Evolutionary conservation across 495 filamentous ascomycete species (phyloP), one percentile per base, ranked within the genome.

Genomic region (Podospora appendiculata): DNA sequence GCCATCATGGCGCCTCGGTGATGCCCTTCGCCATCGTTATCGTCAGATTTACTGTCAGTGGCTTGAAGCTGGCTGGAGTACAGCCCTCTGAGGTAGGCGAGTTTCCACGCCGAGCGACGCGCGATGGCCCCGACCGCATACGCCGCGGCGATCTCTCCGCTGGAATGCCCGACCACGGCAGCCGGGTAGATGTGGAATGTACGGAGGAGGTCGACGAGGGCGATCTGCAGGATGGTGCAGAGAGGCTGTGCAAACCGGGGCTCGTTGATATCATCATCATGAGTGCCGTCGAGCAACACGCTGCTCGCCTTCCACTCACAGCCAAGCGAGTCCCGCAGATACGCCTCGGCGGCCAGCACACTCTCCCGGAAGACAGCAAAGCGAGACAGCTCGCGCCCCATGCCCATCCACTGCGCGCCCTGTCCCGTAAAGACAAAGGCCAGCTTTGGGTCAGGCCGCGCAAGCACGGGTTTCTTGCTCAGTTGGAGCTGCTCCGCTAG

Each of bases 131-230:
- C 72, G 8, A 58, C 45, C 8, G 72, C 54, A 52, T 73, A 51
- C 8, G 65, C 67, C 0, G 67, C 67, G 4, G 67, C 67, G 56
- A 83, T 83, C 54, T 84, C 81, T 8, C 81, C 81, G 53, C n/a
- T n/a, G n/a, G n/a, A n/a, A n/a, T n/a, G n/a, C n/a, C n/a, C n/a
- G n/a, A n/a, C n/a, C n/a, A n/a, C 78, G 32, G 69, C 68, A 25
- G 50, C 48, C 1, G 79, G 78, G 7, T 45, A 40, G 6, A 84
- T 64, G 25, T 69, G 69, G 59, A 75, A 76, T 38, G 59, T 66
- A 9, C 52, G 50, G 4, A 84, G 59, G 4, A 82, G 54, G 4
- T 76, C 70, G 1, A 80, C 70, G 13, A 84, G 52, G 1, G 72
- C 72, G n/a, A 79, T 63, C 47, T 79, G 75, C 0, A 79, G 33